A percentile compares a stretch with the other conserved stretches of the same genome.
phyloP scores from a whole-genome alignment of 345 rosid genomes.

The Heritiera fomes region DNA sequence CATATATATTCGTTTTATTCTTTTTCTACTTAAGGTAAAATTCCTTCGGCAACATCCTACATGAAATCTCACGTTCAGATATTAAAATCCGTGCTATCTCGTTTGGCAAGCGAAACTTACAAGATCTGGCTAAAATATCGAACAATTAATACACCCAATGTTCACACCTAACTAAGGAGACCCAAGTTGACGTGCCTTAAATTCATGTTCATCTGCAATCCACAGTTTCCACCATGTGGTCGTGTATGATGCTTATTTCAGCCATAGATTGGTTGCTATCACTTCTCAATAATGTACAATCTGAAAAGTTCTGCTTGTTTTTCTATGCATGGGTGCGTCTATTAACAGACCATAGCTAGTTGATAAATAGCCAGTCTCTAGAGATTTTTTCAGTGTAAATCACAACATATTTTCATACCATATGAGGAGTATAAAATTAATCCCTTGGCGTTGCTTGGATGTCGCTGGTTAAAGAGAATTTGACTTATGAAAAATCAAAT shows the following conservation, averaged over 20 bases:
- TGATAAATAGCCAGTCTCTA: neutral
- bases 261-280: neutral
- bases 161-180: slow-evolving; percentile 5
- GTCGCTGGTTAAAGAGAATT: too few relatives aligned
- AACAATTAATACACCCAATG: neutral
- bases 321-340: neutral
- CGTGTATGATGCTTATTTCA: neutral
- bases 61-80: neutral
- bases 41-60: neutral
- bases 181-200: slow-evolving; percentile 10
- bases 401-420: too few relatives aligned
- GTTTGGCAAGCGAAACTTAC: neutral
- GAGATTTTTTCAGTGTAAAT: neutral
- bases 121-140: neutral
- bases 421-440: too few relatives aligned
- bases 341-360: neutral
- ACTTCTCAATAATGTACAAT: neutral
- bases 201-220: slow-evolving; percentile 9
- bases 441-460: too few relatives aligned
- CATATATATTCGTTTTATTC: neutral
- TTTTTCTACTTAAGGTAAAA: neutral
- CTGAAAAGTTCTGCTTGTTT: neutral
- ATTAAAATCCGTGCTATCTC: neutral
- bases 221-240: neutral
- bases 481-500: too few relatives aligned